Conservation (phyloP, 1,284 basidiomycete species). For the Amylostereum areolatum region DNA sequence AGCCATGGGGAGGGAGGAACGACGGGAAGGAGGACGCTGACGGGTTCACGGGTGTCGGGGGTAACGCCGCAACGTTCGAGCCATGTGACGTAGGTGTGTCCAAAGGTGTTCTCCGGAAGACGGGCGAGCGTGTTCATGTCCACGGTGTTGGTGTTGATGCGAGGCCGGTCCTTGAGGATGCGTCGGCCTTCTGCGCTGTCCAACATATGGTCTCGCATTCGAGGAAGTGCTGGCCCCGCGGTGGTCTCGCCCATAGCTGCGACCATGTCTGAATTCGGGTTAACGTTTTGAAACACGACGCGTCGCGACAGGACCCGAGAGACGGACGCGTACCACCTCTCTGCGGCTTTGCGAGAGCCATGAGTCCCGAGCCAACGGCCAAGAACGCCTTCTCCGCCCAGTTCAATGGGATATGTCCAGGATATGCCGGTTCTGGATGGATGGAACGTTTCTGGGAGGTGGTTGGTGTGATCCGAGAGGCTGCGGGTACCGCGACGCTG, state of each 20-base stretch:
- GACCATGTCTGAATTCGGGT: constrained; percentile 70
- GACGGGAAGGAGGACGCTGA: constrained; percentile 31
- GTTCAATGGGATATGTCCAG: constrained; percentile 78
- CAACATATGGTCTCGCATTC: constrained; percentile 77
- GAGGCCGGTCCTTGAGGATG: constrained; percentile 80
- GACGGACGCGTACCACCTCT: constrained; percentile 66
- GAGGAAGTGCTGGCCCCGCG: constrained; percentile 75
- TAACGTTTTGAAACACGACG: constrained; percentile 1
- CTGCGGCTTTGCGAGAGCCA: constrained; percentile 78
- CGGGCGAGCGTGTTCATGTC: constrained; percentile 63
- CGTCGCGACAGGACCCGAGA: neutral
- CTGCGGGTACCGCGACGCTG: no score
- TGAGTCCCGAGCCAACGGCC: constrained; percentile 80
- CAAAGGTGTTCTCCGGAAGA: constrained; percentile 80
- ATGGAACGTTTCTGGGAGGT: no score
- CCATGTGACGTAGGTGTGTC: constrained; percentile 88
- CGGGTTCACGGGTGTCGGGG: constrained; percentile 90
- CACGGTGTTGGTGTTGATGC: constrained; percentile 75
- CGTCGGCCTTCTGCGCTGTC: constrained; percentile 74
- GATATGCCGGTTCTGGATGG: constrained; percentile 14
- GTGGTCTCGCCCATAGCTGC: constrained; percentile 90
- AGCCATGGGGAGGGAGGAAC: neutral
- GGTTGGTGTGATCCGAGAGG: no score
- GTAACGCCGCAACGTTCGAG: constrained; percentile 86
- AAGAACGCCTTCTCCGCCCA: constrained; percentile 81